These are phyloP conservation scores for Sporothrix schenckii DNA, from an alignment of 2,329 filamentous ascomycete genomes.

Conservation along the genomic window DNA sequence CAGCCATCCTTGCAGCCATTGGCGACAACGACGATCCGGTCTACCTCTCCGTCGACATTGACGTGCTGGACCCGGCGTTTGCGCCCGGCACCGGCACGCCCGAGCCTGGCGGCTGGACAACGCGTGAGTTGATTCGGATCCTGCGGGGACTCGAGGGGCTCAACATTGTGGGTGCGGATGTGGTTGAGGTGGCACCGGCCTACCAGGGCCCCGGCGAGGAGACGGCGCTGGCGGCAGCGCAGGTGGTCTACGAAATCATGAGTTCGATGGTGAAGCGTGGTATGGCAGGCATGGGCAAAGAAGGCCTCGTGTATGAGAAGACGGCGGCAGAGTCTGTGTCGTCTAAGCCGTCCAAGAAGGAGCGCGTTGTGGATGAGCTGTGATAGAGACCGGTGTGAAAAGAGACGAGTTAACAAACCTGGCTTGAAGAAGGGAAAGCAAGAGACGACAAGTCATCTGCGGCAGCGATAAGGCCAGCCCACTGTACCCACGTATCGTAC, in stretches of 20 bases:
- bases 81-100: conserved; percentile 71
- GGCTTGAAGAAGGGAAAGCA: background rate
- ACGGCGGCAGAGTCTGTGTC: background rate
- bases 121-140: conserved; percentile 81
- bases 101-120: conserved; percentile 90
- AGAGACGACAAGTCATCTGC: background rate
- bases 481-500: background rate
- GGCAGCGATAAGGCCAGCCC: background rate
- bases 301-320: conserved; percentile 32
- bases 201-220: conserved; percentile 81
- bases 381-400: conserved; percentile 35
- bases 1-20: conserved; percentile 67
- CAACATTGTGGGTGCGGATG: conserved; percentile 85
- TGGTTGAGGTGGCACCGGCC: conserved; percentile 85
- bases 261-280: conserved; percentile 66
- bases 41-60: conserved; percentile 45
- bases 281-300: conserved; percentile 45
- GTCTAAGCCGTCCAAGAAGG: conserved; percentile 8
- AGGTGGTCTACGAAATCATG: conserved; percentile 84
- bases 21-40: conserved; percentile 75
- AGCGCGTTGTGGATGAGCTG: conserved; percentile 41
- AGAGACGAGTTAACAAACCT: background rate
- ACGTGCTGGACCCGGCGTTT: conserved; percentile 46
- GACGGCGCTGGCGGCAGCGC: conserved; percentile 79
- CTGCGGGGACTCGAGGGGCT: conserved; percentile 78